Base-by-base conservation (phyloP, 805 yeast genomes). In the Barnettozyma wickerhamii region DNA sequence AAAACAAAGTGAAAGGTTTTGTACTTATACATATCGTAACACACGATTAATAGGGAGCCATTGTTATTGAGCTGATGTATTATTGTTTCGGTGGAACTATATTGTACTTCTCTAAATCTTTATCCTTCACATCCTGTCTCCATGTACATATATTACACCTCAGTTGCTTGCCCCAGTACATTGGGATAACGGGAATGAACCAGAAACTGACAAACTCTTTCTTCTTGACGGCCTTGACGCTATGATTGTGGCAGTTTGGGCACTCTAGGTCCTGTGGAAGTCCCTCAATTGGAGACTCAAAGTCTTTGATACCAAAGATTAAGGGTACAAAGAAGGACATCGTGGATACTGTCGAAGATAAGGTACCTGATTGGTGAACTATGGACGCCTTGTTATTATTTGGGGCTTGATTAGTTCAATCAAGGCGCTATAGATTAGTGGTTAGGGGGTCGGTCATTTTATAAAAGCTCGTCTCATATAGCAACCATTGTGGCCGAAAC, bases 191-290 rank as follows among this genome's bases (percentile, higher is more conserved):
- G 1, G 81, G 81, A 20, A 76, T 62, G 48, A 72, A 75, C 63
- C 74, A 76, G 10, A 75, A 40, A 0, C 77, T 65, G 19, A 78
- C 63, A 49, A 75, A 72, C 49, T 75, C 74, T 48, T 69, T 71
- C 33, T 77, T 63, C 41, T 75, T 69, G 6, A 74, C 63, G 0
- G 81, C 77, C 37, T 60, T 55, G 3, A 75, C 82, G 26, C 75
- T 64, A 43, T 66, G 66, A 51, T 78, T 78, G 49, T 75, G 80
- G 48, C 84, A 78, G 43, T 74, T 68, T 13, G 78, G 77, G 51
- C 84, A 78, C 45, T 72, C 71, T 10, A 62, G 36, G 4, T 51
- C 45, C 20, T 46, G 40, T 3, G 60, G 60, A 17, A 48, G 40
- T 9, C 53, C 50, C 24, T 56, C 54, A 4, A 45, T 10, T 18